Base-by-base conservation (phyloP, 495 filamentous ascomycete genomes). In the Talaromyces trachyspermus region DNA sequence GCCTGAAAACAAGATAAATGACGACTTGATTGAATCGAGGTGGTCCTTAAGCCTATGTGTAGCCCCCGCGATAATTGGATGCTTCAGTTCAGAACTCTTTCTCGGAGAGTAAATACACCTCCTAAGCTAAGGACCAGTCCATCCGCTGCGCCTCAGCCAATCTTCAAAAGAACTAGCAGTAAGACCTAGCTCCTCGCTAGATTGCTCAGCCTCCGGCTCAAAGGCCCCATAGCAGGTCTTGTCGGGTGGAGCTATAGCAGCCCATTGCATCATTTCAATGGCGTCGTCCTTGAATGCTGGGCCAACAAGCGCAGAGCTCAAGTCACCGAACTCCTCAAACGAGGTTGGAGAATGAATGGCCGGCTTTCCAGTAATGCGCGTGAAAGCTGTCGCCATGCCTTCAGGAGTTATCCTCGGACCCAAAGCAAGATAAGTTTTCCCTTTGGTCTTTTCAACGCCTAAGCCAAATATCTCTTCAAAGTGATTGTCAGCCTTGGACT, bases 251-350 rank as follows among this genome's bases (percentile, higher is more conserved):
- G 50, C 44, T 14, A 54, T 46, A 3, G 48, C 46, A 46, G 37
- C 22, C 56, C 56, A 54, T 35, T 55, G 41, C 56, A 59, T 59
- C 56, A 59, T 59, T 40, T 59, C 38, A 9, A 24, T 32, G 23
- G 45, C 42, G 43, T 59, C 56, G 4, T 46, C 22, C 24, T 52
- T 32, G 36, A 46, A 56, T 11, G 30, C 53, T 19, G n/a, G 22
- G 2, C 56, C 56, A 3, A 52, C 53, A 0, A 29, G 24, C 17
- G 20, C 14, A n/a, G 51, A 46, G 1, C 38, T 40, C 11, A 43
- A 39, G 10, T 36, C n/a, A 8, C 43, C 52, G 27, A 37, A 55
- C 25, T 53, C 44, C 15, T 58, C 56, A 14, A 49, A 12, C 0
- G 52, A 35, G 3, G 50, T 55, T 1, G 53, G 56, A 15, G 45